These are phyloP conservation scores for Hansenula anomala DNA, from an alignment of 1,139 yeast genomes.

Conservation along the genomic window DNA sequence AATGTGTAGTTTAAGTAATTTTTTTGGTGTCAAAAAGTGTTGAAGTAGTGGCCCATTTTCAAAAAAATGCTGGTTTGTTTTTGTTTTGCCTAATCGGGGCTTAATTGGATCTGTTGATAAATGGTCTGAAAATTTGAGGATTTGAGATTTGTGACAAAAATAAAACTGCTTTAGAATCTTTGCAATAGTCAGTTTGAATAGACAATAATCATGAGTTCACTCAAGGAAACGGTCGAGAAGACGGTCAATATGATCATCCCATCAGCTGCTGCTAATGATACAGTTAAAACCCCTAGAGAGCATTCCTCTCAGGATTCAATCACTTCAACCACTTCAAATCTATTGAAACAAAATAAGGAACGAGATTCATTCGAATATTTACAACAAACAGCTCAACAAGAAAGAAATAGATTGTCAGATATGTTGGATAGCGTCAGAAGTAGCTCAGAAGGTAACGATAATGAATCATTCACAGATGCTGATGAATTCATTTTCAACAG, in stretches of 20 bases:
- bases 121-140: neutral
- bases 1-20: too few relatives aligned
- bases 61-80: neutral
- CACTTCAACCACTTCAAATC: slow-evolving; percentile 9
- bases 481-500: slow-evolving; percentile 20
- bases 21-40: neutral
- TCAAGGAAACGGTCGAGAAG: neutral
- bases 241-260: neutral
- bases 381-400: slow-evolving; percentile 7
- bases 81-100: slow-evolving; percentile 2
- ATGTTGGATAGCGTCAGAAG: slow-evolving; percentile 9
- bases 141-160: neutral
- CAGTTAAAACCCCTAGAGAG: neutral
- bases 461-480: slow-evolving; percentile 20
- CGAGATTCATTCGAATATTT: slow-evolving; percentile 3
- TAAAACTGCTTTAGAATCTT: too few relatives aligned
- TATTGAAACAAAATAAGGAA: slow-evolving; percentile 7
- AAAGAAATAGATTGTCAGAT: slow-evolving; percentile 7
- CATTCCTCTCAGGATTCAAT: slow-evolving; percentile 3
- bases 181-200: too few relatives aligned
- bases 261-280: neutral
- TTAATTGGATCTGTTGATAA: neutral
- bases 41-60: neutral
- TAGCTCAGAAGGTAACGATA: slow-evolving; percentile 3
- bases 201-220: neutral